These are phyloP conservation scores for Cryptococcus deneoformans DNA, from an alignment of 1,284 basidiomycete genomes.

Conservation along the genomic window DNA sequence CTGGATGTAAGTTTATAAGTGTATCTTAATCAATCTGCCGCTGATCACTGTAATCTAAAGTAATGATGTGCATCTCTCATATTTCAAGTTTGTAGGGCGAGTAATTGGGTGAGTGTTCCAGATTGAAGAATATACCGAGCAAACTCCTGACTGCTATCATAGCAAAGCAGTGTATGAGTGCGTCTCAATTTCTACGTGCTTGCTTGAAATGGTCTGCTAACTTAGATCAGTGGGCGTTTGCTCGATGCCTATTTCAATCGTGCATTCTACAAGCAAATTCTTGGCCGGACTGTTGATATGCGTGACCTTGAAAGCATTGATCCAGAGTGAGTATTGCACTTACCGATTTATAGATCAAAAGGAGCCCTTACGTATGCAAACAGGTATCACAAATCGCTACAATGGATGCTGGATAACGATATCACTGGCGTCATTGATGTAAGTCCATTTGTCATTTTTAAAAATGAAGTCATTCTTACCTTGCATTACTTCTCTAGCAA, in stretches of 20 bases:
- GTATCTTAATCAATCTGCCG: constrained; percentile 15
- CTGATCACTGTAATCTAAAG: constrained; percentile 7
- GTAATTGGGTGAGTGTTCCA: constrained; percentile 67
- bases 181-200: neutral
- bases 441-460: constrained; percentile 3
- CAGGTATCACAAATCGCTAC: constrained; percentile 49
- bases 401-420: constrained; percentile 52
- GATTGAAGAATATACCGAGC: neutral
- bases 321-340: constrained; percentile 64
- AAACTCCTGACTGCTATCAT: constrained; percentile 5
- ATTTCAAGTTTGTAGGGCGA: constrained; percentile 98
- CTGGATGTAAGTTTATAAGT: constrained; percentile 55
- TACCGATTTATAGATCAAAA: neutral
- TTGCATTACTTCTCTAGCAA: constrained; percentile 22
- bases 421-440: constrained; percentile 49
- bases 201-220: constrained; percentile 58
- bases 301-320: constrained; percentile 94
- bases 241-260: constrained; percentile 98
- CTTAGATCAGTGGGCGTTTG: constrained; percentile 69
- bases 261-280: constrained; percentile 88
- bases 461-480: neutral
- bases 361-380: constrained; percentile 4
- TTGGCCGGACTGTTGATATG: constrained; percentile 89
- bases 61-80: constrained; percentile 91
- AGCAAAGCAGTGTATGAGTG: constrained; percentile 46